phyloP scores from a whole-genome alignment of 2,329 filamentous ascomycete species.

The Penicillium nordicum region DNA sequence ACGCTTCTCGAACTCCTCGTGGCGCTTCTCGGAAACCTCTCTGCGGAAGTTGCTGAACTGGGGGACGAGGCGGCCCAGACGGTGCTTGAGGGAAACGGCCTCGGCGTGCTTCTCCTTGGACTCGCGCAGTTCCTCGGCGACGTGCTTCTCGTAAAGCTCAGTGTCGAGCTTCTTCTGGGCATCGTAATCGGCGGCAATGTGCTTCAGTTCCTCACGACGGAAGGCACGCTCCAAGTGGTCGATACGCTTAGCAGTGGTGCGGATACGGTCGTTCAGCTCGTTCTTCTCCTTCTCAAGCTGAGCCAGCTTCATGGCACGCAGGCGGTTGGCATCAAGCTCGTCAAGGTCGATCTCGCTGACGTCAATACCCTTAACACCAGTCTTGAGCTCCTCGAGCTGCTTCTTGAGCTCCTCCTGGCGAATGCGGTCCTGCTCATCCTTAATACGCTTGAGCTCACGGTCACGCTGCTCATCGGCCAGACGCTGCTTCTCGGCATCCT shows the following conservation, averaged over 20 bases:
- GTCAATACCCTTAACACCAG: slow-evolving; percentile 77
- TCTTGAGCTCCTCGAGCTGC: slow-evolving; percentile 86
- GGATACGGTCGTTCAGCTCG: slow-evolving; percentile 84
- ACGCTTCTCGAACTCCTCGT: slow-evolving; percentile 93
- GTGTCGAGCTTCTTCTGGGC: slow-evolving; percentile 74
- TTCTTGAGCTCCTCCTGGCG: slow-evolving; percentile 92
- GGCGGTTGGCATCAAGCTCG: slow-evolving; percentile 80
- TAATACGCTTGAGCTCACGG: slow-evolving; percentile 79
- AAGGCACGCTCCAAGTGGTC: slow-evolving; percentile 97
- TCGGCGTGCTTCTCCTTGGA: slow-evolving; percentile 86
- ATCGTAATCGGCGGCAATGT: slow-evolving; percentile 80
- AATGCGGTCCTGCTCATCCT: slow-evolving; percentile 84
- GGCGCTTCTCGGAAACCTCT: slow-evolving; percentile 78
- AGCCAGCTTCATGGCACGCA: slow-evolving; percentile 90
- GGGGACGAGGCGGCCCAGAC: slow-evolving; percentile 79
- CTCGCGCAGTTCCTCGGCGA: slow-evolving; percentile 72
- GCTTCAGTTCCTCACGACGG: slow-evolving; percentile 92
- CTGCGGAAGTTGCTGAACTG: slow-evolving; percentile 79
- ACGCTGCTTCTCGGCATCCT: slow-evolving; percentile 84
- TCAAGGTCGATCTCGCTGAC: slow-evolving; percentile 69
- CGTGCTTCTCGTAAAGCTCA: slow-evolving; percentile 74
- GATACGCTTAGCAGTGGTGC: slow-evolving; percentile 89
- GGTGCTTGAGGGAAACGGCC: slow-evolving; percentile 88
- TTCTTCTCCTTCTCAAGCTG: slow-evolving; percentile 98
- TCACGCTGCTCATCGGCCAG: slow-evolving; percentile 90